phyloP scores from a whole-genome alignment of 108 stramenopile genomes.

The Cyclotella atomus region DNA sequence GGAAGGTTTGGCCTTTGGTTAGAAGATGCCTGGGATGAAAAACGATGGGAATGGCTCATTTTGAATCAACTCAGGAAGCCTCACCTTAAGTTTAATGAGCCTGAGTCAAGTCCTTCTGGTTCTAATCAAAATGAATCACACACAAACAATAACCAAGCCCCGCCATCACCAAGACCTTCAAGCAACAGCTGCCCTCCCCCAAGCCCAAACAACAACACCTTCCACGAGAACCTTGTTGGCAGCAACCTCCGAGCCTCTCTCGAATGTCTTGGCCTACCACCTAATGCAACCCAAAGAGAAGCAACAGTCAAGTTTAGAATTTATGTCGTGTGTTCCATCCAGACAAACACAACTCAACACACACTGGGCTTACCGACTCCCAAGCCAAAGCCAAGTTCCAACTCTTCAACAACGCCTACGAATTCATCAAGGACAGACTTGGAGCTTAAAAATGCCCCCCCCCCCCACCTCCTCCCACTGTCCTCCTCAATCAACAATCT shows the following conservation, averaged over 20 bases:
- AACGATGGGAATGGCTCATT: conserved; percentile 1
- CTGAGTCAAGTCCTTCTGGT: no score
- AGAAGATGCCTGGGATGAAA: background rate
- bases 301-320: background rate
- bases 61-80: background rate
- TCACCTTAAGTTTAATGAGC: background rate
- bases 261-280: background rate
- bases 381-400: background rate
- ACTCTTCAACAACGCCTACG: conserved; percentile 7
- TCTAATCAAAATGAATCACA: no score
- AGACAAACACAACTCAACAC: background rate
- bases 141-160: background rate
- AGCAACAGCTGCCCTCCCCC: background rate
- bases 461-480: no score
- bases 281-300: background rate
- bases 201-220: background rate
- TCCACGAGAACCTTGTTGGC: background rate
- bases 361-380: background rate
- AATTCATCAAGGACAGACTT: conserved; percentile 3
- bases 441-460: background rate
- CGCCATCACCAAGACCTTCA: background rate
- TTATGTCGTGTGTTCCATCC: background rate
- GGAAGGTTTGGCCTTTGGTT: background rate
- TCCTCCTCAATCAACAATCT: no score
- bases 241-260: background rate